Evolutionary conservation across 1,284 basidiomycete species (phyloP).

Genomic region (Microbotryum intermedium): DNA sequence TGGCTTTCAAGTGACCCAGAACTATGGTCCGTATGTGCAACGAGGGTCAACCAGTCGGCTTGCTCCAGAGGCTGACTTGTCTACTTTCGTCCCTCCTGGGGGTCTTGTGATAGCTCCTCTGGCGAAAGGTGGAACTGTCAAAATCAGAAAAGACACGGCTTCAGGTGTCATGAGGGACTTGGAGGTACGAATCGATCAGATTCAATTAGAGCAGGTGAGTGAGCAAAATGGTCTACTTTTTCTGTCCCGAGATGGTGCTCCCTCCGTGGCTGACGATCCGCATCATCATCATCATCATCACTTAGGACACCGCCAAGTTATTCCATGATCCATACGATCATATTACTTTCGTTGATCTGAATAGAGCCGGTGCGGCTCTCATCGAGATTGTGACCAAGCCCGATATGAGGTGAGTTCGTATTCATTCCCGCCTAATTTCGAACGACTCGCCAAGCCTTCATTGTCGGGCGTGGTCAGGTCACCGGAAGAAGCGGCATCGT

Average conservation of each 20-base stretch:
- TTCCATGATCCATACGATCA: constrained; percentile 52
- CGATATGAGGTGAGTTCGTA: constrained; percentile 59
- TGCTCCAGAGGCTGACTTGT: background rate
- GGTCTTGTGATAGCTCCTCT: constrained; percentile 54
- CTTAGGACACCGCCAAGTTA: constrained; percentile 88
- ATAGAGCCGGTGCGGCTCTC: constrained; percentile 77
- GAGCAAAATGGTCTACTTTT: background rate
- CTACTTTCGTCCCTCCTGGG: background rate
- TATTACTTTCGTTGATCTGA: constrained; percentile 70
- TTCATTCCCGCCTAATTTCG: background rate
- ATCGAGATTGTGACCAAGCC: constrained; percentile 96
- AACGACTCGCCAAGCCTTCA: background rate
- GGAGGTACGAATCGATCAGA: constrained; percentile 73
- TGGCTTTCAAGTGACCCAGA: constrained; percentile 96
- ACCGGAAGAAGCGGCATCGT: constrained; percentile 83
- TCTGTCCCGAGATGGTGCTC: background rate
- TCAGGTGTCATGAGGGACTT: constrained; percentile 9
- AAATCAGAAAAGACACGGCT: constrained; percentile 38
- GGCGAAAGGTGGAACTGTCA: constrained; percentile 60
- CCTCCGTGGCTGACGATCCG: background rate
- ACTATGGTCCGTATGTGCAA: constrained; percentile 55
- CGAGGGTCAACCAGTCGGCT: background rate
- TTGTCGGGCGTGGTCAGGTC: constrained; percentile 46
- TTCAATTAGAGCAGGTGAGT: constrained; percentile 87
- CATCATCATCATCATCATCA: background rate